Percentiles rank a stretch among this genome's conserved stretches.
phyloP scores from a whole-genome alignment of 2,329 filamentous ascomycete genomes.

The Tolypocladium nubicola region DNA sequence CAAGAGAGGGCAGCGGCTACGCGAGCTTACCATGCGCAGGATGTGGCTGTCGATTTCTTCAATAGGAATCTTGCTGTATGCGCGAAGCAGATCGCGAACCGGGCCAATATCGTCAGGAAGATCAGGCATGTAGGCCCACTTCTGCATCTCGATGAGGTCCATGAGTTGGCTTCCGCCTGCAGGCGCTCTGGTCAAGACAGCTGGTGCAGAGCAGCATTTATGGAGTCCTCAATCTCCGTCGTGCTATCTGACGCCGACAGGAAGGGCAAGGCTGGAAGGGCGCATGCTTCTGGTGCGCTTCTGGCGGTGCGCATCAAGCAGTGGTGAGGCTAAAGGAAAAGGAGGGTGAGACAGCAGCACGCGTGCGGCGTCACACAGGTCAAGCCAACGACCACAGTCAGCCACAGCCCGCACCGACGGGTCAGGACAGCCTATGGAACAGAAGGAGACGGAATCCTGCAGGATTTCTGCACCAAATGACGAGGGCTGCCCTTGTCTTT shows the following conservation, averaged over 20 bases:
- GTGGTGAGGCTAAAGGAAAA: not conserved
- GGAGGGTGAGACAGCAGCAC: not conserved
- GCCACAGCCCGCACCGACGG: not conserved
- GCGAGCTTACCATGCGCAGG: slow-evolving; percentile 20
- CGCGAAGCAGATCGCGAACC: slow-evolving; percentile 23
- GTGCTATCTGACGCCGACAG: not conserved
- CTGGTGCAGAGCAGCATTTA: not conserved
- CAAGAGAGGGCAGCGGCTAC: not conserved
- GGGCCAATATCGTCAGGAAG: slow-evolving; percentile 25
- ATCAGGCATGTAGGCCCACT: slow-evolving; percentile 25
- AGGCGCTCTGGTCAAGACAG: not conserved
- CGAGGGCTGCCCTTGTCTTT: not conserved
- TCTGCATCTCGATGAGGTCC: slow-evolving; percentile 23
- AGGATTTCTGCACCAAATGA: not conserved
- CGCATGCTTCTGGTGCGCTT: not conserved
- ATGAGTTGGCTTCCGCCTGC: slow-evolving; percentile 9
- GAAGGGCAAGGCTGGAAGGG: not conserved
- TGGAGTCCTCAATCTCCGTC: not conserved
- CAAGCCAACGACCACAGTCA: not conserved
- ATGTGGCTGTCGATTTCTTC: slow-evolving; percentile 24
- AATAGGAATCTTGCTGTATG: slow-evolving; percentile 26
- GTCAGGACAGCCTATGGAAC: not conserved
- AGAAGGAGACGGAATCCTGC: not conserved
- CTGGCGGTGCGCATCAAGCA: not conserved
- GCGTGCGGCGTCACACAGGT: not conserved